Evolutionary conservation across 805 yeast genomes (phyloP).

Genomic region (Cyberlindnera mrakii): DNA sequence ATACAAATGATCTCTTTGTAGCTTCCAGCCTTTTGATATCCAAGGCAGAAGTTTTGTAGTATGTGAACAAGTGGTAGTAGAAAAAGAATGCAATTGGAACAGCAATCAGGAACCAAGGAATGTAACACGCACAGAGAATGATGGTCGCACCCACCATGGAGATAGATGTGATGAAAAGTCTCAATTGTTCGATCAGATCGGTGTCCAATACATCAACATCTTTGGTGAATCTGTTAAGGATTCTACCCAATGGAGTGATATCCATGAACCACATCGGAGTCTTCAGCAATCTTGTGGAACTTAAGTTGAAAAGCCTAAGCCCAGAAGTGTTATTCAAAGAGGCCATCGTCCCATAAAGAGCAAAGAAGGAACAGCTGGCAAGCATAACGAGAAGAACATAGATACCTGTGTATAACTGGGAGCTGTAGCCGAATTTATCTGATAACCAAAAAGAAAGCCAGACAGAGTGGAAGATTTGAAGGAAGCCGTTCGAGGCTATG

Average conservation of each 20-base stretch:
- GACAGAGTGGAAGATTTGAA: slow-evolving; percentile 52
- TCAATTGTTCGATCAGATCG: slow-evolving; percentile 63
- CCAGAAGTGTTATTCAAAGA: slow-evolving; percentile 50
- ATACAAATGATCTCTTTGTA: slow-evolving; percentile 61
- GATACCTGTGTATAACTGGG: slow-evolving; percentile 61
- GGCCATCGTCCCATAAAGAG: slow-evolving; percentile 49
- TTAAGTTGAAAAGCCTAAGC: slow-evolving; percentile 46
- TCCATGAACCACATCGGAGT: slow-evolving; percentile 84
- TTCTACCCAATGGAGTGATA: slow-evolving; percentile 80
- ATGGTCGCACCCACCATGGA: slow-evolving; percentile 55
- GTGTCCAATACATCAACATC: slow-evolving; percentile 82
- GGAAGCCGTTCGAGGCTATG: slow-evolving; percentile 36
- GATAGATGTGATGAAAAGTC: slow-evolving; percentile 49
- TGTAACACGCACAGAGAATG: slow-evolving; percentile 59
- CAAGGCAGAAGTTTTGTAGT: slow-evolving; percentile 65
- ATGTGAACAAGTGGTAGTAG: slow-evolving; percentile 40
- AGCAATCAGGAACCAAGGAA: slow-evolving; percentile 73
- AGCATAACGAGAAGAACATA: slow-evolving; percentile 49
- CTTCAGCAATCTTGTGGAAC: slow-evolving; percentile 50
- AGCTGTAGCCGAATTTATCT: slow-evolving; percentile 37
- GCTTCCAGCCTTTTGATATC: slow-evolving; percentile 78
- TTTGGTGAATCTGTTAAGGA: slow-evolving; percentile 77
- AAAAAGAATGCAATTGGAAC: slow-evolving; percentile 44
- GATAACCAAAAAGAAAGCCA: slow-evolving; percentile 79
- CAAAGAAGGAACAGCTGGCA: slow-evolving; percentile 40